Base-by-base conservation (phyloP, 371 early-diverging fungal genomes). In the Phascolomyces articulosus region DNA sequence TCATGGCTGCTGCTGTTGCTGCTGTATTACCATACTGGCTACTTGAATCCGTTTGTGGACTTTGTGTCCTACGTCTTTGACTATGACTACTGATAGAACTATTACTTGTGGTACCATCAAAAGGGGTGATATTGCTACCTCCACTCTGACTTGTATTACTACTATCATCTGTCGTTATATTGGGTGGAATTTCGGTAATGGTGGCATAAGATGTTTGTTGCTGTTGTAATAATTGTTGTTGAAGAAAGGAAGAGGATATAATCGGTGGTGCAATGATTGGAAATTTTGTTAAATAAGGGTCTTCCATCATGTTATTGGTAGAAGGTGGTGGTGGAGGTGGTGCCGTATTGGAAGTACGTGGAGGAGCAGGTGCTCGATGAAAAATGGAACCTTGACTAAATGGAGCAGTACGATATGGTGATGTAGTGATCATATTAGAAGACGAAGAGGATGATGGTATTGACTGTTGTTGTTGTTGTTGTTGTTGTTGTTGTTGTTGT, bases 341-440 rank as follows among this genome's bases (percentile, higher is more conserved):
- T n/a, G n/a, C n/a, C n/a, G n/a, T n/a, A 2, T 34, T 34, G 34
- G 11, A 34, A 44, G 3, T 18, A 18, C 51, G 51, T 1, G 51
- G 6, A 4, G 23, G 23, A 0, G 51, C n/a, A 0, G 51, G 51
- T 51, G 51, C 51, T 20, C 51, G 51, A 51, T 24, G 51, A 24
- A 51, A 51, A 4, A 51, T 51, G 7, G 51, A 51, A 4, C 51
- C 51, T 51, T 24, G 51, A 51, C 51, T 51, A 24, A 51, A 51
- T 51, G 51, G 51, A 6, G 4, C 23, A 10, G 24, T 0, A 24
- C 51, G 51, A 11, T 47, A 20, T 47, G 47, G 6, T 18, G n/a
- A 11, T 11, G n/a, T n/a, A n/a, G n/a, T n/a, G n/a, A n/a, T n/a
- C n/a, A n/a, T n/a, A n/a, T n/a, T n/a, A n/a, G n/a, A n/a, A n/a